Conservation (phyloP, 192 early-diverging fungal genomes). For the Lunasporangiospora selenospora region DNA sequence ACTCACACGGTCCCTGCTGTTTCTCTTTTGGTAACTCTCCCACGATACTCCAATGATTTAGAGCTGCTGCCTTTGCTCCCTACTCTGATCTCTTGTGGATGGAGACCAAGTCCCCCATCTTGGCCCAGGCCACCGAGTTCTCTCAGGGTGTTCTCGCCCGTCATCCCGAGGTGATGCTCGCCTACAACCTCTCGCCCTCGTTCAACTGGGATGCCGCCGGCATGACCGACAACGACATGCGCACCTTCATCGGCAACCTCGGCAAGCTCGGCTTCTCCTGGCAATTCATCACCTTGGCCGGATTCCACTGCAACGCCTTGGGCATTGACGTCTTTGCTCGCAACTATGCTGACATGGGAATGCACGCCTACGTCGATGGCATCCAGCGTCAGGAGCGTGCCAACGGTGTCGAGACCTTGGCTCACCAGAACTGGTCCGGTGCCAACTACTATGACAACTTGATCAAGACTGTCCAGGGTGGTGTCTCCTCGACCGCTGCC, state of each 20-base stretch:
- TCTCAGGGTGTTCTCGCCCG: conserved; percentile 79
- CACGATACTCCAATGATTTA: conserved; percentile 3
- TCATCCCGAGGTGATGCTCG: conserved; percentile 85
- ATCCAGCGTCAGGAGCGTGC: conserved; percentile 93
- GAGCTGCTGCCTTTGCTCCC: conserved; percentile 74
- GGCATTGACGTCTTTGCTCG: conserved; percentile 84
- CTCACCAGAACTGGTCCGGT: conserved; percentile 95
- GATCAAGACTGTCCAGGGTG: conserved; percentile 92
- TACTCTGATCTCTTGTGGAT: conserved; percentile 96
- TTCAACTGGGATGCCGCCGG: conserved; percentile 99
- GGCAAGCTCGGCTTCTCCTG: conserved; percentile 94
- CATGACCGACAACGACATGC: conserved; percentile 90
- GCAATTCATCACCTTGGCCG: conserved; percentile 98
- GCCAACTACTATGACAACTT: conserved; percentile 89
- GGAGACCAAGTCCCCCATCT: conserved; percentile 97
- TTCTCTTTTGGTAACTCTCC: too few species aligned
- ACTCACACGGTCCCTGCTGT: too few species aligned
- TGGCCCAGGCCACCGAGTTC: conserved; percentile 92
- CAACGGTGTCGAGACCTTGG: conserved; percentile 89
- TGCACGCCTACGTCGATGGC: conserved; percentile 93
- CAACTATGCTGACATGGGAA: conserved; percentile 85
- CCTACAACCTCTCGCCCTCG: conserved; percentile 96
- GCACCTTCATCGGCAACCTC: conserved; percentile 79
- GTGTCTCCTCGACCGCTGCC: conserved; percentile 92
- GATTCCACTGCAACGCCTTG: conserved; percentile 92